Evolutionary conservation across 257 asterid species (phyloP), one percentile per base, ranked within the genome.

Genomic region (Catharanthus roseus): DNA sequence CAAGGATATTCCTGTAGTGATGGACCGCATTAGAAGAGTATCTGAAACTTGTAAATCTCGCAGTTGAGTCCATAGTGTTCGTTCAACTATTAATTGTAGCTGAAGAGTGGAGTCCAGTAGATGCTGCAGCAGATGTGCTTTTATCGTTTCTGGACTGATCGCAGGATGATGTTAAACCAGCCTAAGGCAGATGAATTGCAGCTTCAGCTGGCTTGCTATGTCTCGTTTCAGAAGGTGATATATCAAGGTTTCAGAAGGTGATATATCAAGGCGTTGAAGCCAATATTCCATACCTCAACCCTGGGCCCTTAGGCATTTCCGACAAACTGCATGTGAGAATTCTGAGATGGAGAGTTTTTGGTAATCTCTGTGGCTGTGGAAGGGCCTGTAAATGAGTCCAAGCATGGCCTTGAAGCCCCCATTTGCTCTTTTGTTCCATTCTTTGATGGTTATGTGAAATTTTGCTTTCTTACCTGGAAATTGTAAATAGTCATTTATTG

Each of bases 11-110:
- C 85, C 86, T 11, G 69, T 78, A 1, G 82, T 85, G 66, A 72
- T 84, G 77, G 74, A 64, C 49, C 86, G 93, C 10, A 79, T 88
- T 63, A 77, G 65, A 74, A 74, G 80, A 75, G 87, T 83, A 64
- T 67, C 76, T 0, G 85, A 80, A 74, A 74, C 62, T 26, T 79
- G 83, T 41, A 83, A 55, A 80, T 81, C 81, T 61, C 79, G 54
- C 69, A 68, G 77, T 67, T 83, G 70, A 79, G 68, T 45, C 66
- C 28, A 23, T 41, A 26, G 63, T 53, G 74, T 34, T 66, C 71
- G 50, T 8, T 68, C 56, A 50, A n/a, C n/a, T n/a, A n/a, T n/a
- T 34, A 53, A 45, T 36, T 16, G 3, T 36, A 60, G 65, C 75
- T 64, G 34, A 67, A 44, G 63, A 31, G 31, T 56, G 31, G 18